Evolutionary conservation across 257 asterid species (phyloP).

Genomic region (Solanum virginianum): DNA sequence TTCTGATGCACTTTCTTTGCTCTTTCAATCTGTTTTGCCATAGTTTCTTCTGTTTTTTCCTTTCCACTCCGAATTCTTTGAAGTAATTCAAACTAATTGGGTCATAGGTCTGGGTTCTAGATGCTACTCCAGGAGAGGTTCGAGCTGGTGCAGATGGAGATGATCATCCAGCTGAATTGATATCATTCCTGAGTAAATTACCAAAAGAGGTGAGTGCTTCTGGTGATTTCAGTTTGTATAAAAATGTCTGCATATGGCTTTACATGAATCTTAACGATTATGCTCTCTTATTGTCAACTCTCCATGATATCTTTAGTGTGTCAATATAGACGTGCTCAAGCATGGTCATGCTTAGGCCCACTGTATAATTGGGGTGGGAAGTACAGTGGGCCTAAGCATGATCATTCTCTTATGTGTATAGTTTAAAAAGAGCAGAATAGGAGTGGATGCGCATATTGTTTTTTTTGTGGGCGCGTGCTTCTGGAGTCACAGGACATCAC

Average conservation of each 20-base stretch:
- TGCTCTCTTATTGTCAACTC: neutral
- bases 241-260: neutral
- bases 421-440: neutral
- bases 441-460: neutral
- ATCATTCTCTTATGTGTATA: neutral
- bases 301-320: neutral
- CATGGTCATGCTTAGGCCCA: too few relatives aligned
- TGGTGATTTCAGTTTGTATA: neutral
- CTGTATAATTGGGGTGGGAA: neutral
- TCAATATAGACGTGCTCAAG: neutral
- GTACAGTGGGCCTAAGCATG: neutral
- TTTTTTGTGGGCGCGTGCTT: neutral
- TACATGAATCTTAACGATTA: neutral
- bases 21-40: neutral
- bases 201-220: constrained; percentile 51
- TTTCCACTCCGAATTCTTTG: neutral
- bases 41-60: neutral
- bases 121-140: constrained; percentile 96
- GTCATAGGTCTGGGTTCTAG: constrained; percentile 88
- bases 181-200: constrained; percentile 51
- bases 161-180: constrained; percentile 95
- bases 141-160: constrained; percentile 94
- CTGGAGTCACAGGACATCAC: neutral
- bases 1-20: neutral
- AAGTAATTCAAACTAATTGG: neutral